Evolutionary conservation across 805 yeast genomes (phyloP).

Genomic region (Monosporozyma solicola): DNA sequence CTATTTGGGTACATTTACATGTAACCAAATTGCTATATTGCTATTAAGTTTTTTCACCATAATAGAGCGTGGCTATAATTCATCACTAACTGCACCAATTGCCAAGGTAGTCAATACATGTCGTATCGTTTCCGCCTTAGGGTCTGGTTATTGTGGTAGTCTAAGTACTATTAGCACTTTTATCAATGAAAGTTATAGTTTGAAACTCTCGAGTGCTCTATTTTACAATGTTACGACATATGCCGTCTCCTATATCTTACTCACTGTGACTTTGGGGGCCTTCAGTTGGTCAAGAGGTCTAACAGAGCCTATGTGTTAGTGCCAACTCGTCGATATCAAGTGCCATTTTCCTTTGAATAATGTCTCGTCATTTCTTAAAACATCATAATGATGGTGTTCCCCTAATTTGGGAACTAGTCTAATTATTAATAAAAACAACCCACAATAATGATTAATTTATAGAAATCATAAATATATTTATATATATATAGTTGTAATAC

Average conservation of each 20-base stretch:
- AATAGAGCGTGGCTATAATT: conserved; percentile 33
- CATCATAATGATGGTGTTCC: neutral
- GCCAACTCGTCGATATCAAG: neutral
- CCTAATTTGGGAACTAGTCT: neutral
- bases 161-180: conserved; percentile 74
- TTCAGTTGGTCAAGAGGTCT: conserved; percentile 53
- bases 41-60: conserved; percentile 16
- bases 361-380: neutral
- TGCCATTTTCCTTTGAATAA: too few relatives aligned
- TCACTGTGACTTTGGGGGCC: conserved; percentile 58
- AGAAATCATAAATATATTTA: neutral
- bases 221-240: conserved; percentile 46
- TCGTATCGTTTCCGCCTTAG: conserved; percentile 45
- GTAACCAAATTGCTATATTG: conserved; percentile 37
- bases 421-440: neutral
- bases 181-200: conserved; percentile 49
- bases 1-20: conserved; percentile 46
- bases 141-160: conserved; percentile 62
- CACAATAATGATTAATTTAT: neutral
- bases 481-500: neutral
- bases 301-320: conserved; percentile 11
- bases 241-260: conserved; percentile 36
- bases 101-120: conserved; percentile 34
- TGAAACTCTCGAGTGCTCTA: conserved; percentile 34
- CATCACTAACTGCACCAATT: conserved; percentile 17